A percentile compares a stretch with the other conserved stretches of the same genome.
Conservation (phyloP, 2,329 filamentous ascomycete genomes). For the Aspergillus ruber region DNA sequence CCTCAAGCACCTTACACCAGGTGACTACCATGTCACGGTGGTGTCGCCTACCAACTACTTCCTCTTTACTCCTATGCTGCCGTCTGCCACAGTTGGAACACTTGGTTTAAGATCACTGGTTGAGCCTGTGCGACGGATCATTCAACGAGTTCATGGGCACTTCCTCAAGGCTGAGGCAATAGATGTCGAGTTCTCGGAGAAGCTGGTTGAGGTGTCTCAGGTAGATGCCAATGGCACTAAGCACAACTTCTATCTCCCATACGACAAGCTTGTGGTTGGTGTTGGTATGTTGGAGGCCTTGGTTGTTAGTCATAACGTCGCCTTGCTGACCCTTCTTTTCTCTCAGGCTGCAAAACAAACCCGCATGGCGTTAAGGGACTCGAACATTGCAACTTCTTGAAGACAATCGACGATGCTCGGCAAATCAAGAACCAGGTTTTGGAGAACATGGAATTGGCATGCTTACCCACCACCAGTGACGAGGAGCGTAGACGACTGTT, state of each 20-base stretch:
- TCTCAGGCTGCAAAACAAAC: constrained; percentile 72
- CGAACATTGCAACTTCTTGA: constrained; percentile 89
- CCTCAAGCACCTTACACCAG: constrained; percentile 80
- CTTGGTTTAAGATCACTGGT: constrained; percentile 85
- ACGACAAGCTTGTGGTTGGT: constrained; percentile 90
- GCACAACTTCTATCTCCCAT: constrained; percentile 83
- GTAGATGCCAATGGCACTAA: constrained; percentile 64
- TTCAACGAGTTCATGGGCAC: constrained; percentile 72
- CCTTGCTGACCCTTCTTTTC: neutral
- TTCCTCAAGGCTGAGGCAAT: constrained; percentile 83
- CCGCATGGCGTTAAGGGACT: constrained; percentile 92
- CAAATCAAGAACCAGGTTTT: constrained; percentile 83
- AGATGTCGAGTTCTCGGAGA: constrained; percentile 84
- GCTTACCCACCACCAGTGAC: constrained; percentile 84
- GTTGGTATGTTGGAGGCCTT: constrained; percentile 51
- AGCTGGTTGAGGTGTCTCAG: constrained; percentile 81
- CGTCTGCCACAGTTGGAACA: constrained; percentile 92
- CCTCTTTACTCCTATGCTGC: constrained; percentile 95
- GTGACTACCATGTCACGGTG: constrained; percentile 92
- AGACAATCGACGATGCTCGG: constrained; percentile 88
- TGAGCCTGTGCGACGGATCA: constrained; percentile 82
- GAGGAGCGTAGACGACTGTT: constrained; percentile 79
- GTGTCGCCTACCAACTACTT: constrained; percentile 96
- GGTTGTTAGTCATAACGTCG: neutral
- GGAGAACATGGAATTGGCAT: constrained; percentile 82